Conservation (phyloP, 2,329 filamentous ascomycete genomes). For the Pseudogymnoascus sp. region DNA sequence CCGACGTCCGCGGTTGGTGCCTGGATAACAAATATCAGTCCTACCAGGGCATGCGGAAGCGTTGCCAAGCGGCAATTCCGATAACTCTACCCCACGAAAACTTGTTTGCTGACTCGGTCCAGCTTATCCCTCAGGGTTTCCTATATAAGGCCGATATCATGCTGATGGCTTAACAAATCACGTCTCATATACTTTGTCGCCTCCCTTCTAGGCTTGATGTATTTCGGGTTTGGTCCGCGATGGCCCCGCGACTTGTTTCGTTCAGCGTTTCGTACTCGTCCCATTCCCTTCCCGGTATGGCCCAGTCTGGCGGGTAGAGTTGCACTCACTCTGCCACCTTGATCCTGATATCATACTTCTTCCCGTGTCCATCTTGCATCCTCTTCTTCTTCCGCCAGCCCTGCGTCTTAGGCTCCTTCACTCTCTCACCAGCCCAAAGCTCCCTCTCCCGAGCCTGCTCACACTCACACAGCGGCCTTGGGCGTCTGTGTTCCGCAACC, state of each 20-base stretch:
- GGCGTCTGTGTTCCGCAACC: not conserved
- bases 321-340: not conserved
- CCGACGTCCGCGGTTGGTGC: constrained; percentile 4
- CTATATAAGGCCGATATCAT: not conserved
- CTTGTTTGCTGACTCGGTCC: not conserved
- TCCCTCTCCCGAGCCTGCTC: constrained; percentile 23
- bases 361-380: not conserved
- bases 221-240: not conserved
- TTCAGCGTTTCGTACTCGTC: not conserved
- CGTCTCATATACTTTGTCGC: not conserved
- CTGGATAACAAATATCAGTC: constrained; percentile 3
- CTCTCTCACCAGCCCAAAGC: constrained; percentile 22
- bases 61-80: not conserved
- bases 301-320: not conserved
- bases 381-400: constrained; percentile 14
- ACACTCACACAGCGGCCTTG: constrained; percentile 23
- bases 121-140: not conserved
- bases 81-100: constrained; percentile 1
- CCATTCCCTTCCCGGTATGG: too few species aligned
- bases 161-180: not conserved
- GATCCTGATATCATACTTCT: constrained; percentile 1
- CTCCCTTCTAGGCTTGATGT: not conserved
- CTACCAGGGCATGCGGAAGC: not conserved
- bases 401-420: constrained; percentile 14
- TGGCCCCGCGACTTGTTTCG: not conserved